Evolutionary conservation across 1,284 basidiomycete species (phyloP), one percentile per base, ranked within the genome.

Genomic region (Naganishia albida): DNA sequence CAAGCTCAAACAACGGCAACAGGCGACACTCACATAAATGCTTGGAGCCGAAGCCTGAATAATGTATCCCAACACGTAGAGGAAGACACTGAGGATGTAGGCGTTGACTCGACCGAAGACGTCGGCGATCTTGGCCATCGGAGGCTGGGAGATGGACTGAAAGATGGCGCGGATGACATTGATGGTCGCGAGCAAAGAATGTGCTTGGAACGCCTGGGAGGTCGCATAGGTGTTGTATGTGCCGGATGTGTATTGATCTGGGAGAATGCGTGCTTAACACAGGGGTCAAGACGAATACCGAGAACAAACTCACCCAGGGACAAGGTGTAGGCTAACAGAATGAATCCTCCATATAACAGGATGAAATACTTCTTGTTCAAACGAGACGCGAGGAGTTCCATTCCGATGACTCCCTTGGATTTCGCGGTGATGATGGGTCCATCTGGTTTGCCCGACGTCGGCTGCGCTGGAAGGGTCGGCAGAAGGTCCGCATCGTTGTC

Each of bases 71-170:
- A 78, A 30, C 0, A 71, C 72, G 60, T 76, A 79, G 42, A 77
- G 68, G 62, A 72, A 38, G 20, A 78, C 67, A 64, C 74, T 77
- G 44, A 72, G 67, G 48, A 71, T 48, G 64, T 78, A 76, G 6
- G 75, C 70, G 30, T 76, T 70, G n/a, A 78, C 69, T 54, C 78
- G 73, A 30, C 78, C 78, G 26, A 71, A 72, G 44, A 71, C 68
- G 54, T 79, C 76, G 40, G 73, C 69, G 30, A 78, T 72, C 62
- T 76, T 77, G 38, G 78, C 78, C 66, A 79, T 76, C 10, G 77
- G 77, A 0, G 77, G 75, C 48, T 78, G 76, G 15, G 72, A 69
- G 48, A 77, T 73, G 8, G 74, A 73, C 59, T 72, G 76, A 67
- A 76, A 75, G 62, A 79, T 72, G 16, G 72, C 55, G 40, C 72